Evolutionary conservation across 176 grass and related monocot genomes (phyloP).

Genomic region (Hsuehochloa calcarea): DNA sequence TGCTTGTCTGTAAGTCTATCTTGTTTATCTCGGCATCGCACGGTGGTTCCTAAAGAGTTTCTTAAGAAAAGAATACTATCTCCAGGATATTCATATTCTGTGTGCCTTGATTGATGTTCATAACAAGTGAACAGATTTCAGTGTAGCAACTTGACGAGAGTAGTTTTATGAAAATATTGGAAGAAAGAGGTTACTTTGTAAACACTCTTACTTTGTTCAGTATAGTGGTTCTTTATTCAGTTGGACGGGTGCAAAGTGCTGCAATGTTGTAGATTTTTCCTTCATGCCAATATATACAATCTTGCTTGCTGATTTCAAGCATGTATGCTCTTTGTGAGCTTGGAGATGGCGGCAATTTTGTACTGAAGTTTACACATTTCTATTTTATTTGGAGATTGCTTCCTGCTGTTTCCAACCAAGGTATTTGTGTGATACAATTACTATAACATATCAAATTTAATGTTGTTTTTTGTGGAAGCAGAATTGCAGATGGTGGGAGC

Average conservation of each 20-base stretch:
- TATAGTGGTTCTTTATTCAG: neutral
- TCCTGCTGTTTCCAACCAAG: neutral
- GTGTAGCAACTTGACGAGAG: neutral
- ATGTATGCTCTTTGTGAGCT: neutral
- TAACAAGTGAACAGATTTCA: neutral
- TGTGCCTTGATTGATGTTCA: neutral
- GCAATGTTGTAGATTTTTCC: conserved; percentile 15
- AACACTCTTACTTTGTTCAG: neutral
- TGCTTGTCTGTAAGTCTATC: neutral
- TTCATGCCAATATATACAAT: neutral
- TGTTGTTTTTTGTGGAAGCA: neutral
- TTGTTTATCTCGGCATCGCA: neutral
- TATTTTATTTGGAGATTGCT: conserved; percentile 8
- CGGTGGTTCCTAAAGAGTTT: neutral
- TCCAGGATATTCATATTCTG: too few relatives aligned
- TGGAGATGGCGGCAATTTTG: neutral
- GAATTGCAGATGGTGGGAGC: neutral
- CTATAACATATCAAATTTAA: neutral
- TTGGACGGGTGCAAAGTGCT: neutral
- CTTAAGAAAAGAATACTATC: neutral
- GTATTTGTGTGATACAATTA: neutral
- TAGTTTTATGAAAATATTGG: neutral
- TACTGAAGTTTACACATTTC: conserved; percentile 11
- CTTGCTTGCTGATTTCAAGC: neutral
- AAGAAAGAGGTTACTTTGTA: neutral